Conservation (phyloP, 192 early-diverging fungal genomes). For the Backusella australiensis region DNA sequence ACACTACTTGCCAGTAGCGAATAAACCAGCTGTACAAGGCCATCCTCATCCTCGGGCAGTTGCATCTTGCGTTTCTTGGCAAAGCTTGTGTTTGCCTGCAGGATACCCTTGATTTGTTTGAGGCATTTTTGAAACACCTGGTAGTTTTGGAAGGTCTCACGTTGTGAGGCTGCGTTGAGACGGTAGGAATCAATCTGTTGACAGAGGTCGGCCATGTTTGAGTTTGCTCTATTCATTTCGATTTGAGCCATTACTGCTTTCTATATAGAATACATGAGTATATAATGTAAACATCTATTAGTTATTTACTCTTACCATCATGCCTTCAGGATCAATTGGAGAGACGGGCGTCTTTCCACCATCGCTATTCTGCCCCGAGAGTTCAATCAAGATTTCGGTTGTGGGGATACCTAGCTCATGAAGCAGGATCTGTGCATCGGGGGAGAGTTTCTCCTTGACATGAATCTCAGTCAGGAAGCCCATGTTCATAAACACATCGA, state of each 20-base stretch:
- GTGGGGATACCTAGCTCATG: conserved; percentile 36
- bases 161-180: conserved; percentile 24
- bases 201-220: conserved; percentile 39
- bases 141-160: conserved; percentile 26
- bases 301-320: conserved; percentile 25
- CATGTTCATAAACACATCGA: conserved; percentile 33
- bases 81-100: conserved; percentile 28
- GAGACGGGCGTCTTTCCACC: conserved; percentile 34
- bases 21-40: conserved; percentile 33
- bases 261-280: background rate
- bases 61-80: conserved; percentile 21
- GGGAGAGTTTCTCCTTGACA: conserved; percentile 30
- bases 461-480: conserved; percentile 32
- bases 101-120: conserved; percentile 41
- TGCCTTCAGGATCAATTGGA: conserved; percentile 34
- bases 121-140: conserved; percentile 40
- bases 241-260: conserved; percentile 41
- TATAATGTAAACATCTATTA: too few species aligned
- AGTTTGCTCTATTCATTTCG: conserved; percentile 40
- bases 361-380: conserved; percentile 33
- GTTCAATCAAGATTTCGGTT: conserved; percentile 34
- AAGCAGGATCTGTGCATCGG: conserved; percentile 32
- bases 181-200: conserved; percentile 39
- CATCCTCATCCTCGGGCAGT: conserved; percentile 26
- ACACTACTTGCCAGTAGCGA: conserved; percentile 22